Base-by-base conservation (phyloP, 805 yeast genomes). In the Hanseniaspora hatyaiensis region DNA sequence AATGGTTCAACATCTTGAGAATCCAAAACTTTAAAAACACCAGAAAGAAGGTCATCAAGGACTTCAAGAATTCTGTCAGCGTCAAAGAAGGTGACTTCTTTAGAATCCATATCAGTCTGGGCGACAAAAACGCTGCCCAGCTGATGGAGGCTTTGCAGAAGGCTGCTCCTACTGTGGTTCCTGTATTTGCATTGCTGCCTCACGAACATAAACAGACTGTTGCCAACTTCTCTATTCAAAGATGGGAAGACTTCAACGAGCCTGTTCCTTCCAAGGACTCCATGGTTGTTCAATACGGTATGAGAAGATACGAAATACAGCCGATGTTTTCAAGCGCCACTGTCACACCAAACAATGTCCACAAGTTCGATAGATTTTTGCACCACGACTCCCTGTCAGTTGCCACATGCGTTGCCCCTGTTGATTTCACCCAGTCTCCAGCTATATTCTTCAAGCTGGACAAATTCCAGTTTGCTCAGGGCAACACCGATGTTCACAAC, bases 351-450 rank as follows among this genome's bases (percentile, higher is more conserved):
- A 89, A 88, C 60, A 82, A 86, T 57, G 95, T 89, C 29, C 85
- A 86, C 65, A 88, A 85, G 61, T 80, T 72, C 57, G 92, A 85
- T 63, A 73, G 86, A 57, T 92, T 80, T 61, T 71, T 85, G 51
- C 95, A 87, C 58, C 80, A 77, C 40, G 94, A 89, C 18, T 68
- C 75, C 4, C 61, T 80, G 3, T 72, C 82, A 6, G 72, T 87
- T 36, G 96, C 95, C 4, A 81, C 96, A 1, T 79, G 86, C 41
- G 79, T 88, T 52, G 88, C 88, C 0, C 98, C 98, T 9, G 81
- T 80, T 1, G 73, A 81, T 34, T 83, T 92, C 64, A 79, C 86
- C 39, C 81, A 78, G 55, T 77, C 88, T 0, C 96, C 97, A 1
- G 84, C 87, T 2, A 67, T 87, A 32, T 86, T 82, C 63, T 85